phyloP scores from a whole-genome alignment of 1,139 yeast genomes.

The Pichia sp. region DNA sequence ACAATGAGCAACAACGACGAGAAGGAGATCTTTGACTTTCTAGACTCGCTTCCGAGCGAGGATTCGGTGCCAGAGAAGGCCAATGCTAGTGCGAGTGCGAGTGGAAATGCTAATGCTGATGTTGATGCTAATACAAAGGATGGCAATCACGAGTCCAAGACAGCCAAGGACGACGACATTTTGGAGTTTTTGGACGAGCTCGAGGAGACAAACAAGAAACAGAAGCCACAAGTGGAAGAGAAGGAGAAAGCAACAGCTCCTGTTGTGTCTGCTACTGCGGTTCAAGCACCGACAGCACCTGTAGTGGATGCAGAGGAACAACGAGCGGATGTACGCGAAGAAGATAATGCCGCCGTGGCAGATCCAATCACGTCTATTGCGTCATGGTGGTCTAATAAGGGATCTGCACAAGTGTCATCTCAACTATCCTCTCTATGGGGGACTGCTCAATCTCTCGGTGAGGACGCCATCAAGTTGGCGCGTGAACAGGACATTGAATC shows the following conservation, averaged over 20 bases:
- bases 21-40: conserved; percentile 83
- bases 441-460: conserved; percentile 31
- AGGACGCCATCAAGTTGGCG: conserved; percentile 34
- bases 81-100: neutral
- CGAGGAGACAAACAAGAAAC: conserved; percentile 24
- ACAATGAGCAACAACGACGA: conserved; percentile 33
- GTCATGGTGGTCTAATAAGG: conserved; percentile 77
- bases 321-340: conserved; percentile 1
- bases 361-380: conserved; percentile 69
- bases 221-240: neutral
- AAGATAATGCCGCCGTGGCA: conserved; percentile 25
- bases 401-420: conserved; percentile 65
- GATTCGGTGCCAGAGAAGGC: too few relatives aligned
- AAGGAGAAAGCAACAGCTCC: neutral
- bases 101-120: too few relatives aligned
- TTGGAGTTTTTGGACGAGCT: conserved; percentile 84
- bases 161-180: conserved; percentile 39
- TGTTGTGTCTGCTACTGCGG: too few relatives aligned
- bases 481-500: conserved; percentile 29
- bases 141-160: neutral
- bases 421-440: conserved; percentile 67
- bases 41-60: conserved; percentile 66
- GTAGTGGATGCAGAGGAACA: neutral
- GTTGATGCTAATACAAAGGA: conserved; percentile 1
- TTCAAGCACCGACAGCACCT: too few relatives aligned